Conservation (phyloP, 257 asterid genomes). For the Pogostemon cablin region DNA sequence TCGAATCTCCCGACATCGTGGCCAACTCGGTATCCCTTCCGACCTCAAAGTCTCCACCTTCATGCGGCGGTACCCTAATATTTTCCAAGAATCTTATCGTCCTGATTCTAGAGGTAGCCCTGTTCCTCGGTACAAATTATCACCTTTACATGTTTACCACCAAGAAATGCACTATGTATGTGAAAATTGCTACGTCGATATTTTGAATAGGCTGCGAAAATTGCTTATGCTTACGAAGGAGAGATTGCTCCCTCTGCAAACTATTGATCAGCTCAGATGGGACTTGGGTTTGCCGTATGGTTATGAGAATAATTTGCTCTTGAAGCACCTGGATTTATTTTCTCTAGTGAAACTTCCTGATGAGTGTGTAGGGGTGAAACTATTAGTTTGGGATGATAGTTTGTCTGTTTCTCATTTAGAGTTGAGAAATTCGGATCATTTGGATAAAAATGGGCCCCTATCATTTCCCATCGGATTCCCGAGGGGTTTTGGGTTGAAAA, state of each 20-base stretch:
- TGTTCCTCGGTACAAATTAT: too few relatives aligned
- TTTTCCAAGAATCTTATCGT: too few relatives aligned
- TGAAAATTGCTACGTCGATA: conserved; percentile 50
- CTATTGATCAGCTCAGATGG: conserved; percentile 86
- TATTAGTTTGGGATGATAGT: conserved; percentile 61
- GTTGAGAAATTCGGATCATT: conserved; percentile 33
- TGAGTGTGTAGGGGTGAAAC: conserved; percentile 68
- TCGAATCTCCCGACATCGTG: conserved; percentile 50
- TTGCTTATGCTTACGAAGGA: conserved; percentile 75
- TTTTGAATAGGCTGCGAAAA: conserved; percentile 67
- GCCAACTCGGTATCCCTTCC: conserved; percentile 65
- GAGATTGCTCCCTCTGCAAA: conserved; percentile 72
- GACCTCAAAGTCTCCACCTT: conserved; percentile 76
- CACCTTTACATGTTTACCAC: too few relatives aligned
- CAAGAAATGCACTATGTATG: conserved; percentile 39
- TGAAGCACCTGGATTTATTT: conserved; percentile 54
- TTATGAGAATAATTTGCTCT: conserved; percentile 47
- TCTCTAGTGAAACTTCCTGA: conserved; percentile 59
- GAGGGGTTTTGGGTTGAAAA: too few relatives aligned
- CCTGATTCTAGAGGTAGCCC: too few relatives aligned
- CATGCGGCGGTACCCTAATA: too few relatives aligned
- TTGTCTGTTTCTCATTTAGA: conserved; percentile 72
- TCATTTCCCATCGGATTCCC: too few relatives aligned
- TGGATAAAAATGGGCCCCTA: conserved; percentile 38
- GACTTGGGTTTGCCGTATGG: conserved; percentile 78